These are phyloP conservation scores for Xylaria venustula DNA, from an alignment of 495 filamentous ascomycete genomes.

Conservation along the genomic window DNA sequence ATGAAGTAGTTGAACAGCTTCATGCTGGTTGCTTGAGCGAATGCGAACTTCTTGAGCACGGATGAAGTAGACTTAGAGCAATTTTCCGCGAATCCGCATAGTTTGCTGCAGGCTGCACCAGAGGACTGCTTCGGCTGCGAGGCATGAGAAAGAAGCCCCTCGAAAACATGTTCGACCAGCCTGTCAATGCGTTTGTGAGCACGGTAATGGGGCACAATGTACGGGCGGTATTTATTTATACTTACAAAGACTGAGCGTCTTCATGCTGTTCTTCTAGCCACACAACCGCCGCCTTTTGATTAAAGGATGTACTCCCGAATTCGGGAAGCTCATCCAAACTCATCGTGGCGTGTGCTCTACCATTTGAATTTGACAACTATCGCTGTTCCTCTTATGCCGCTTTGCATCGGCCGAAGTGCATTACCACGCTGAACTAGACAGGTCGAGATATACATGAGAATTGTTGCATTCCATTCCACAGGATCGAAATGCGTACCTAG, in stretches of 20 bases:
- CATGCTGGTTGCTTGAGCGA: constrained; percentile 52
- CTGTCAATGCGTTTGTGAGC: constrained; percentile 15
- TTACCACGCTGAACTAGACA: neutral
- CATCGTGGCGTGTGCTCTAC: constrained; percentile 7
- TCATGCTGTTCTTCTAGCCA: constrained; percentile 37
- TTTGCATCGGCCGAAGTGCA: neutral
- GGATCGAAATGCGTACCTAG: too few species aligned
- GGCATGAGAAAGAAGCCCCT: constrained; percentile 42
- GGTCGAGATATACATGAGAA: too few species aligned
- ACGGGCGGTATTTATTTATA: neutral
- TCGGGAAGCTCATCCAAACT: constrained; percentile 17
- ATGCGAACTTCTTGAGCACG: constrained; percentile 42
- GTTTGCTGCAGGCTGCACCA: constrained; percentile 47
- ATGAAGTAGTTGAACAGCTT: constrained; percentile 69
- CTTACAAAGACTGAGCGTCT: constrained; percentile 26
- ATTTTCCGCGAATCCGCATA: constrained; percentile 55
- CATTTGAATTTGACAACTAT: neutral
- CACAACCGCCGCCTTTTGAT: constrained; percentile 30
- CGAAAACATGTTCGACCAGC: constrained; percentile 24
- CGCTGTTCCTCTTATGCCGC: neutral
- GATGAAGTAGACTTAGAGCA: constrained; percentile 45
- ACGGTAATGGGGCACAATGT: neutral
- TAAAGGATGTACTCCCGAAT: constrained; percentile 25
- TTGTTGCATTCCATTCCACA: too few species aligned
- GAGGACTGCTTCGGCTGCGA: constrained; percentile 44